A percentile compares a stretch with the other conserved stretches of the same genome.
These are phyloP conservation scores for Lachancea dasiensis DNA, from an alignment of 805 yeast species.

Conservation along the genomic window DNA sequence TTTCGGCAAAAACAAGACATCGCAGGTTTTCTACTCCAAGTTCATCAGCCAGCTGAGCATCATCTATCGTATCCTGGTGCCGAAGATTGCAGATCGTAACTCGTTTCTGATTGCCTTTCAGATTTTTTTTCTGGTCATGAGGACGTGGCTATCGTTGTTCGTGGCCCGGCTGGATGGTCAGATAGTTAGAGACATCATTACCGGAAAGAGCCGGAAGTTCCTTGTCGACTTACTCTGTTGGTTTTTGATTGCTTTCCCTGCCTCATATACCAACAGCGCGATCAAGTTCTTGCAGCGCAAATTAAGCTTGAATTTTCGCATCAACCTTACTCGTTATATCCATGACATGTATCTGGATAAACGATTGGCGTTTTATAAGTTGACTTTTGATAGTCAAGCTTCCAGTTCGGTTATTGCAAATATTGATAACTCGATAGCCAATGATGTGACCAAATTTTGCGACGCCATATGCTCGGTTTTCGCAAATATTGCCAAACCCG, in stretches of 20 bases:
- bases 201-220: constrained; percentile 71
- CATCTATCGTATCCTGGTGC: constrained; percentile 78
- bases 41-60: constrained; percentile 69
- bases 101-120: constrained; percentile 62
- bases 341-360: constrained; percentile 86
- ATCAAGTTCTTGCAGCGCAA: constrained; percentile 74
- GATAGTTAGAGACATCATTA: constrained; percentile 81
- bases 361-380: constrained; percentile 75
- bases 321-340: constrained; percentile 74
- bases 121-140: constrained; percentile 62
- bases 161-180: constrained; percentile 91
- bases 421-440: constrained; percentile 75
- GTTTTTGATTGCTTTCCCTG: constrained; percentile 88
- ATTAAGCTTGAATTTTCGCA: constrained; percentile 76
- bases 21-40: constrained; percentile 45
- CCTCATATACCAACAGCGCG: constrained; percentile 86
- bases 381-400: constrained; percentile 50
- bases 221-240: constrained; percentile 74
- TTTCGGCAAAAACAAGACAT: constrained; percentile 16
- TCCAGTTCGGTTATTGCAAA: constrained; percentile 47
- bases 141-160: constrained; percentile 82
- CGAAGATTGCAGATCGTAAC: constrained; percentile 62
- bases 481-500: constrained; percentile 87
- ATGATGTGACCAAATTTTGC: constrained; percentile 75
- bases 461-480: constrained; percentile 77